phyloP scores from a whole-genome alignment of 169 alveolate species.

The Eimeria praecox region DNA sequence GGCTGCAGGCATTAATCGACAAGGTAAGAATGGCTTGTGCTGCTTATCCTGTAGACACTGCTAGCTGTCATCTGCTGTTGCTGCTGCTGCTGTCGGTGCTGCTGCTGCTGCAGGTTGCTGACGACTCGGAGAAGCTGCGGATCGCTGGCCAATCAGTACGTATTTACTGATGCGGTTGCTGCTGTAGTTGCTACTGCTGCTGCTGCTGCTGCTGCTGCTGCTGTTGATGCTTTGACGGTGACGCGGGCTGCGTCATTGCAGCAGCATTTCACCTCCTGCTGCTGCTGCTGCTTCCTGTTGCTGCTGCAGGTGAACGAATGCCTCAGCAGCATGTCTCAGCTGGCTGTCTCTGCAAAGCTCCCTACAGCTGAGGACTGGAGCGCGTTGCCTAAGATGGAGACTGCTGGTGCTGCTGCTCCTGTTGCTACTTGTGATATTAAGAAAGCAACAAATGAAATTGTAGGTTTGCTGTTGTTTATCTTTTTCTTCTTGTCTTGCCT shows the following conservation, averaged over 20 bases:
- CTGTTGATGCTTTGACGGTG: background rate
- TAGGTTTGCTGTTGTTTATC: background rate
- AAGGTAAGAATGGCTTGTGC: background rate
- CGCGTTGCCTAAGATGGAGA: slow-evolving; percentile 38
- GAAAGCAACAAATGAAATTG: slow-evolving; percentile 23
- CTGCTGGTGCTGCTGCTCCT: slow-evolving; percentile 36
- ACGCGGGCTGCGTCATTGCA: background rate
- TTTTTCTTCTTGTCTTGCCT: too few relatives aligned
- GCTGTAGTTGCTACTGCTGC: background rate
- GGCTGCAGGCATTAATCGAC: slow-evolving; percentile 1
- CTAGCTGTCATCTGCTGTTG: background rate
- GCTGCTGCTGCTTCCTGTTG: slow-evolving; percentile 63
- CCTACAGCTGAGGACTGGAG: slow-evolving; percentile 45
- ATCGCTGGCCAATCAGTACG: slow-evolving; percentile 44
- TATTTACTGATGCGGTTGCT: background rate
- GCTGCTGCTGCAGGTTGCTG: slow-evolving; percentile 40
- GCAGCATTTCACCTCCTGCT: background rate
- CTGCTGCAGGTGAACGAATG: slow-evolving; percentile 43
- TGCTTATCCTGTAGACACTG: background rate
- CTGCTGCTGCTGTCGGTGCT: background rate
- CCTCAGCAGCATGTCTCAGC: slow-evolving; percentile 43
- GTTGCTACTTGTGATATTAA: slow-evolving; percentile 39
- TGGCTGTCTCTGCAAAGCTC: slow-evolving; percentile 37
- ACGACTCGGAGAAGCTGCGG: slow-evolving; percentile 59
- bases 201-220: slow-evolving; percentile 34